These are phyloP conservation scores for Elsinoe ampelina DNA, from an alignment of 2,329 filamentous ascomycete genomes.

Conservation along the genomic window DNA sequence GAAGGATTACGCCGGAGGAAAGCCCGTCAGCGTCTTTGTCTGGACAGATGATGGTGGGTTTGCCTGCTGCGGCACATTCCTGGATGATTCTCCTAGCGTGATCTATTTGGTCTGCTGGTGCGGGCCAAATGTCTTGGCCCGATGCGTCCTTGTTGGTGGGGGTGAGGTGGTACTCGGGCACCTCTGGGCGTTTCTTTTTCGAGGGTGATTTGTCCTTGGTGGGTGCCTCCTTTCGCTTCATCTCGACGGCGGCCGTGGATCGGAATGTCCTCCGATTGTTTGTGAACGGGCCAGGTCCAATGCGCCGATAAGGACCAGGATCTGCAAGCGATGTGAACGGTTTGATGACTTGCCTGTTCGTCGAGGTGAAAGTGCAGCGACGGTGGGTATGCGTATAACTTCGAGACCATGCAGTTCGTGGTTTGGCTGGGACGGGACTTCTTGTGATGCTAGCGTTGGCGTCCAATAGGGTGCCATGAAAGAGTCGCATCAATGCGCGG, in stretches of 20 bases:
- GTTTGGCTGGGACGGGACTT: background rate
- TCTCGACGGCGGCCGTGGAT: slow-evolving; percentile 6
- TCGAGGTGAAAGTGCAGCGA: background rate
- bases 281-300: background rate
- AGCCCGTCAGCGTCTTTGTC: slow-evolving; percentile 63
- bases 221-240: slow-evolving; percentile 23
- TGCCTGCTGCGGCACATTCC: slow-evolving; percentile 45
- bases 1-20: slow-evolving; percentile 53
- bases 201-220: slow-evolving; percentile 22
- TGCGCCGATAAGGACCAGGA: background rate
- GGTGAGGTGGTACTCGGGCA: slow-evolving; percentile 39
- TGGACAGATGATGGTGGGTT: slow-evolving; percentile 52
- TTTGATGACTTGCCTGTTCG: background rate
- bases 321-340: background rate
- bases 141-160: slow-evolving; percentile 33
- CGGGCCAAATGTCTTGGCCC: slow-evolving; percentile 53
- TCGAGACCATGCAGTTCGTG: background rate
- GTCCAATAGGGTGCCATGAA: background rate
- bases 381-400: background rate
- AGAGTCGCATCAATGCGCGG: slow-evolving; percentile 3
- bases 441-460: background rate
- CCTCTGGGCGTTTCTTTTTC: slow-evolving; percentile 18
- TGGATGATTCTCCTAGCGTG: slow-evolving; percentile 47
- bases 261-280: background rate
- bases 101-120: slow-evolving; percentile 46